Conservation (phyloP, 257 asterid species). For the Mentha longifolia region DNA sequence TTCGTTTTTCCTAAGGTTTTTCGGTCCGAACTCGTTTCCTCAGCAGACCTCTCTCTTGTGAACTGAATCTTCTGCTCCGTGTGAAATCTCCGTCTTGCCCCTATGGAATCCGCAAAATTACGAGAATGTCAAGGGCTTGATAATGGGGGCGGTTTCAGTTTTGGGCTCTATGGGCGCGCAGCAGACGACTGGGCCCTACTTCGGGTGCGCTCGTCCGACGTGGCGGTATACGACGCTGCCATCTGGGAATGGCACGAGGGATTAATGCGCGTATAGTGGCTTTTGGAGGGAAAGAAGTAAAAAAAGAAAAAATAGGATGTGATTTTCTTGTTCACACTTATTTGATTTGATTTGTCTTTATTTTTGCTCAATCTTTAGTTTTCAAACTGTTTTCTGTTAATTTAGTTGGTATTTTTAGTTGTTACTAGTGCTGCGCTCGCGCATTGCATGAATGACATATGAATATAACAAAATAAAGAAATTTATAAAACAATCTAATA, state of each 20-base stretch:
- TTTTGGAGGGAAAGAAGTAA: conserved; percentile 46
- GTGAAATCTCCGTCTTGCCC: conserved; percentile 28
- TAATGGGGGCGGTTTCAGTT: conserved; percentile 36
- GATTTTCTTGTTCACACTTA: not conserved
- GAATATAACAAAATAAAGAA: too few relatives aligned
- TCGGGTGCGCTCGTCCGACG: conserved; percentile 4
- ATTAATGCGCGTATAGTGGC: conserved; percentile 15
- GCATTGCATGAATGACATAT: too few relatives aligned
- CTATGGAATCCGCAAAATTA: conserved; percentile 4
- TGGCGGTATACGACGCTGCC: conserved; percentile 4
- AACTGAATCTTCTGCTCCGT: conserved; percentile 48
- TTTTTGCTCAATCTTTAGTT: too few relatives aligned
- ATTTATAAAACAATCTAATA: too few relatives aligned
- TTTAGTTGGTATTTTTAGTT: too few relatives aligned
- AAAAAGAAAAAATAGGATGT: not conserved
- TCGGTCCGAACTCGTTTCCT: conserved; percentile 48
- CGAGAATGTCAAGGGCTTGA: conserved; percentile 9
- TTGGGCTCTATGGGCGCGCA: conserved; percentile 40
- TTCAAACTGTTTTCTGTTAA: too few relatives aligned
- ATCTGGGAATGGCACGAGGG: conserved; percentile 27
- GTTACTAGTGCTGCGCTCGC: too few relatives aligned
- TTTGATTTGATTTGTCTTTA: too few relatives aligned
- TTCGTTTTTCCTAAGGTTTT: conserved; percentile 44
- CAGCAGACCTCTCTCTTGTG: conserved; percentile 64
- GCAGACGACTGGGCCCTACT: conserved; percentile 27